Evolutionary conservation across 1,284 basidiomycete species (phyloP), one percentile per base, ranked within the genome.

Genomic region (Microbotryum scabiosae): DNA sequence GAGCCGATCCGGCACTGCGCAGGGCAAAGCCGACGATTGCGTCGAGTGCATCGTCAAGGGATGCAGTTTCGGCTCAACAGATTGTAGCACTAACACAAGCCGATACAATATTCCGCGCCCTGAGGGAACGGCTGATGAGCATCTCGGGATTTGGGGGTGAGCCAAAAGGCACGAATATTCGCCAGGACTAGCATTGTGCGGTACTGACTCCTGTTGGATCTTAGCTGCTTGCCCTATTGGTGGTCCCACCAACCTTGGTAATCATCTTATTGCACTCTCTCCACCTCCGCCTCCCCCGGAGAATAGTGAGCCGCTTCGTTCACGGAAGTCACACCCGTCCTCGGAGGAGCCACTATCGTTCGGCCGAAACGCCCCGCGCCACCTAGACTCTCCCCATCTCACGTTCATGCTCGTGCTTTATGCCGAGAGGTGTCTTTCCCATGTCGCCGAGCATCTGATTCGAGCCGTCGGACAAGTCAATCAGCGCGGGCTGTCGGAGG

Each of bases 351-450:
- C 47, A 18, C 51, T 46, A 14, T 16, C 21, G 14, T 41, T 41
- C 36, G 36, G 36, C 36, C 36, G 36, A 41, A 16, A 18, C 36
- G 10, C 36, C 12, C 14, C 36, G 10, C 36, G 4, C 36, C 36
- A 41, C 36, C 36, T 18, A 41, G 36, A 41, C 9, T 64, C 65
- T 6, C 16, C 53, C 1, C 60, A 58, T 48, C 21, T 67, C 44
- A 56, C 60, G 12, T 64, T 67, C 56, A n/a, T 62, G 54, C 46
- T 56, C 7, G 55, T 49, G 1, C 60, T 67, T 16, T 67, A 67
- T 50, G 60, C 63, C 56, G 65, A 67, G 43, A 54, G 65, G 18
- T 48, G 52, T 43, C 36, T 67, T 20, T 32, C 56, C 14, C 44
- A 28, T 30, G 50, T 67, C 52, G 49, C 58, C 21, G 36, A 56